Base-by-base conservation (phyloP, 139 green algal genomes). In the Chlamydomonas applanata region DNA sequence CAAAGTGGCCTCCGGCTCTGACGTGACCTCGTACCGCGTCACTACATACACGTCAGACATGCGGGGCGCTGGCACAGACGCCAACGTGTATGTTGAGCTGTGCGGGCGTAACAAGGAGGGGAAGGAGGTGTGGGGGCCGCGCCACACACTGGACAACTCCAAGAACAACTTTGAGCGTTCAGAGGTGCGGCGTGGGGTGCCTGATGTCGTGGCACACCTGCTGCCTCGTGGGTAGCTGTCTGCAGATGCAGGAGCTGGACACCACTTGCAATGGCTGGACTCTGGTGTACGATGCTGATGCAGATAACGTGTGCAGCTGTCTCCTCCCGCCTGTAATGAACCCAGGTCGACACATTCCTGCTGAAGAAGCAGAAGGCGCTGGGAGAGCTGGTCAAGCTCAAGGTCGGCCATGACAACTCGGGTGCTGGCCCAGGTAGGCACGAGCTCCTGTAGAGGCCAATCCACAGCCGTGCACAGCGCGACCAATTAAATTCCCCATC, bases 111-210 rank as follows among this genome's bases (percentile, higher is more conserved):
- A 76, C 49, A 44, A 35, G n/a, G 73, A 73, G 25, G 82, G 78
- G 27, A 78, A 80, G 63, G 86, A 87, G 70, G 53, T 87, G 19
- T 71, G 60, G 46, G 79, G 79, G 20, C 63, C 52, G 33, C 82
- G 60, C 9, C 22, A 78, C 14, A 82, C 56, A 4, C 79, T 88
- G 63, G 77, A 88, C 67, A 79, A 76, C 59, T 72, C 40, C 4
- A 81, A 73, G 68, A 82, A 89, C 81, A 83, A 91, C 73, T 91
- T 92, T 69, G 85, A 92, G 83, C 74, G 87, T 3, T 81, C 71
- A 19, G 32, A 78, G 72, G 32, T 60, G 32, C 19, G 49, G 49
- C 49, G 16, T 59, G 49, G 49, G 16, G 16, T 59, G 49, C 17
- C 49, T 19, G 3, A 13, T 19, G 9, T 16, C 20, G 17, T 59